A percentile compares a stretch with the other conserved stretches of the same genome.
These are phyloP conservation scores for Suhomyces chickasaworum DNA, from an alignment of 1,139 yeast genomes.

Conservation along the genomic window DNA sequence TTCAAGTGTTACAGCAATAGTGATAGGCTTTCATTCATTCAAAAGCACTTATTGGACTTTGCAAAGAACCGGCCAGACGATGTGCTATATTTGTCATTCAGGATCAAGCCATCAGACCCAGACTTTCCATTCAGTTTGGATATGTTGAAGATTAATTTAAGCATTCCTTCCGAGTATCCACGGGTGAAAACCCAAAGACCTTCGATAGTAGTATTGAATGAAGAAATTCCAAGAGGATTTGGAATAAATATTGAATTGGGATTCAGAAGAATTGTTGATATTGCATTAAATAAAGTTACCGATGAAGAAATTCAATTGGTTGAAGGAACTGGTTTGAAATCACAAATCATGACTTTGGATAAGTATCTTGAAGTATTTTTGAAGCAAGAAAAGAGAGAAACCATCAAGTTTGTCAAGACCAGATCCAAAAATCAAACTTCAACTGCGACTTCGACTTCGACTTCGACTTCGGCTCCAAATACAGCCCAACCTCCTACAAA, in stretches of 20 bases:
- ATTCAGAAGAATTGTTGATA: slow-evolving; percentile 51
- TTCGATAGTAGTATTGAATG: slow-evolving; percentile 55
- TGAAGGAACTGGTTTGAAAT: slow-evolving; percentile 51
- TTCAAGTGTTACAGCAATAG: slow-evolving; percentile 13
- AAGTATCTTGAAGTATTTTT: slow-evolving; percentile 58
- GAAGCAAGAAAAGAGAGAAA: slow-evolving; percentile 57
- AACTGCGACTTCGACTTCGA: too few relatives aligned
- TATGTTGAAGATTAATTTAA: slow-evolving; percentile 50
- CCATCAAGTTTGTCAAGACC: slow-evolving; percentile 45
- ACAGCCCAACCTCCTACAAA: not conserved
- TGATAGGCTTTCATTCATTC: slow-evolving; percentile 18
- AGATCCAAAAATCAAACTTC: slow-evolving; percentile 10
- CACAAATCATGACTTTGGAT: slow-evolving; percentile 59
- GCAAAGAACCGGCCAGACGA: slow-evolving; percentile 18
- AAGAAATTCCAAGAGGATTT: slow-evolving; percentile 72
- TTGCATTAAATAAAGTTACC: slow-evolving; percentile 30
- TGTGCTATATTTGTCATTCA: slow-evolving; percentile 36
- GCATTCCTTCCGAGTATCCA: slow-evolving; percentile 62
- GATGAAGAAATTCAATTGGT: slow-evolving; percentile 37
- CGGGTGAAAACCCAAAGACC: slow-evolving; percentile 35
- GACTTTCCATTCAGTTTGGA: slow-evolving; percentile 71
- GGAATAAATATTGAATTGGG: slow-evolving; percentile 69
- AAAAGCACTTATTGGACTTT: slow-evolving; percentile 19
- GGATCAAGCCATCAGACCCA: slow-evolving; percentile 64
- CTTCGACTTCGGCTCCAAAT: too few relatives aligned